These are phyloP conservation scores for Beauveria australis DNA, from an alignment of 2,329 filamentous ascomycete genomes.

Conservation along the genomic window DNA sequence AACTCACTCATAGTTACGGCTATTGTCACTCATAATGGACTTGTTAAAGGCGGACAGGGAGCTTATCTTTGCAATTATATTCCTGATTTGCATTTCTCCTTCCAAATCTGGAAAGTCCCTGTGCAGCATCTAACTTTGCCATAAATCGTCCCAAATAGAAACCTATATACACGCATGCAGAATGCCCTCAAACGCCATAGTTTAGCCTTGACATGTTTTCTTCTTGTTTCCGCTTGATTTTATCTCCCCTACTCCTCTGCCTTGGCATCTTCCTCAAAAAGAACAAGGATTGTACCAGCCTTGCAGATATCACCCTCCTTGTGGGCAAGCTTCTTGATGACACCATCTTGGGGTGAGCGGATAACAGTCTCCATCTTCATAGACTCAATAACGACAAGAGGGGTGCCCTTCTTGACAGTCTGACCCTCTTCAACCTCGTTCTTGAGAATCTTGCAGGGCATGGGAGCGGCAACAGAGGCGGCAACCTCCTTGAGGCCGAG, in stretches of 20 bases:
- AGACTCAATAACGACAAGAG: conserved; percentile 81
- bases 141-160: conserved; percentile 7
- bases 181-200: conserved; percentile 10
- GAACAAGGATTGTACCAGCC: conserved; percentile 64
- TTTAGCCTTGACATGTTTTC: not conserved
- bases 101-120: not conserved
- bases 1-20: not conserved
- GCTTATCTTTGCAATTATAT: not conserved
- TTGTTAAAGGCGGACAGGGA: too few relatives aligned
- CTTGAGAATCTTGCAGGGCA: conserved; percentile 93
- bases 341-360: conserved; percentile 63
- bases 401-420: conserved; percentile 73
- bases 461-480: conserved; percentile 82
- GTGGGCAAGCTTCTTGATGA: conserved; percentile 65
- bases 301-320: conserved; percentile 73
- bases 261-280: conserved; percentile 52
- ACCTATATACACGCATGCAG: conserved; percentile 10
- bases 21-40: not conserved
- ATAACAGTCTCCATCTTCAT: conserved; percentile 91
- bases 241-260: conserved; percentile 17
- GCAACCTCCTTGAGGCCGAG: conserved; percentile 71
- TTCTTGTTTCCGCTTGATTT: not conserved
- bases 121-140: not conserved
- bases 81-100: conserved; percentile 2
- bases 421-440: conserved; percentile 83